phyloP scores from a whole-genome alignment of 2,329 filamentous ascomycete genomes.

The Diaporthe humulicola region DNA sequence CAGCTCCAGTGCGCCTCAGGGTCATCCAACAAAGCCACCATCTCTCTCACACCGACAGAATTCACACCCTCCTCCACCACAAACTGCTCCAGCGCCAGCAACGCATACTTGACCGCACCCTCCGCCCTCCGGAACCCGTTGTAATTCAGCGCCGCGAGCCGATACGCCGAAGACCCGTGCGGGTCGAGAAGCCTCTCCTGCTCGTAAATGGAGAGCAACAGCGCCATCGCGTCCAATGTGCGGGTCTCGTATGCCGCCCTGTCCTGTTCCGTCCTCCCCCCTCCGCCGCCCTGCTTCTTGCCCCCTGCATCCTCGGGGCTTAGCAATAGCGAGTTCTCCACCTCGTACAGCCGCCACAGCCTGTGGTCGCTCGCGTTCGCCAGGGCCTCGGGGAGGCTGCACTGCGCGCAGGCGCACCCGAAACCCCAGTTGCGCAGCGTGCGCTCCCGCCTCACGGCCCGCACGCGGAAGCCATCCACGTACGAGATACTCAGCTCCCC shows the following conservation, averaged over 20 bases:
- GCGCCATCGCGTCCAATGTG: conserved; percentile 47
- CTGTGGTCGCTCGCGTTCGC: conserved; percentile 47
- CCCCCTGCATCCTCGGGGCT: background rate
- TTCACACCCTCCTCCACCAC: conserved; percentile 53
- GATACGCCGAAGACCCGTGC: conserved; percentile 55
- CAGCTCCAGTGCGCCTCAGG: conserved; percentile 43
- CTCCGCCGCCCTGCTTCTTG: background rate
- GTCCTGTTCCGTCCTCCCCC: background rate
- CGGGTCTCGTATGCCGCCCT: conserved; percentile 35
- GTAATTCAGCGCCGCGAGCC: conserved; percentile 54
- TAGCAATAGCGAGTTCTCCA: conserved; percentile 46
- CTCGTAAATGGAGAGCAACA: conserved; percentile 51
- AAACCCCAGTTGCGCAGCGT: conserved; percentile 54
- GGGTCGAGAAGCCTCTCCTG: conserved; percentile 52
- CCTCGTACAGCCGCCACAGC: conserved; percentile 46
- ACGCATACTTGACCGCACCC: conserved; percentile 50
- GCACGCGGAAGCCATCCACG: conserved; percentile 51
- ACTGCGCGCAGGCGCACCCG: conserved; percentile 54
- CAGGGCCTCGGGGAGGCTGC: conserved; percentile 44
- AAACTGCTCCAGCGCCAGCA: conserved; percentile 49
- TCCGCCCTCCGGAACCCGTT: conserved; percentile 49
- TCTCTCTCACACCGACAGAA: conserved; percentile 49
- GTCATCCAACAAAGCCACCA: conserved; percentile 48
- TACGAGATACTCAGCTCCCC: conserved; percentile 59
- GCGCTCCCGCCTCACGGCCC: conserved; percentile 47